These are phyloP conservation scores for Bipolaris cookei DNA, from an alignment of 2,329 filamentous ascomycete genomes.

Conservation along the genomic window DNA sequence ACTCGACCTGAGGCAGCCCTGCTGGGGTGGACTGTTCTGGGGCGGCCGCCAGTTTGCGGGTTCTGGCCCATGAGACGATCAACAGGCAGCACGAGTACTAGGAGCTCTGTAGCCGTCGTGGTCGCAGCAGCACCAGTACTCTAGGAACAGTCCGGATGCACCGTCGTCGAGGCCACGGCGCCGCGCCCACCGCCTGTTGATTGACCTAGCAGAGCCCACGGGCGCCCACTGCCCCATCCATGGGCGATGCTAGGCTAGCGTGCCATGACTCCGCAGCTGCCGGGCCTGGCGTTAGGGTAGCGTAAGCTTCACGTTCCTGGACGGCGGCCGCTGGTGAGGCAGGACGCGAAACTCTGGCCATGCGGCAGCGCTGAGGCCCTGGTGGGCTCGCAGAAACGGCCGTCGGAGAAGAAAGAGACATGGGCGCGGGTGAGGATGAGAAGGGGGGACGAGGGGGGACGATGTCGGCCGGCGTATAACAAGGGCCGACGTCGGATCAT, in stretches of 20 bases:
- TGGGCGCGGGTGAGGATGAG: neutral
- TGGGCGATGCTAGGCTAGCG: slow-evolving; percentile 27
- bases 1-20: slow-evolving; percentile 36
- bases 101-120: too few relatives aligned
- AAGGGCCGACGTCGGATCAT: slow-evolving; percentile 24
- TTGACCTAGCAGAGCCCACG: slow-evolving; percentile 16
- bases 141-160: too few relatives aligned
- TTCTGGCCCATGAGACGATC: slow-evolving; percentile 50
- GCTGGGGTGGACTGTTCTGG: slow-evolving; percentile 39
- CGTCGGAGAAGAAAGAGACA: slow-evolving; percentile 13
- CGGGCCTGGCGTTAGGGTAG: slow-evolving; percentile 26
- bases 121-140: neutral
- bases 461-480: neutral
- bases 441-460: slow-evolving; percentile 9
- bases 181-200: neutral
- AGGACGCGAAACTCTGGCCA: slow-evolving; percentile 29
- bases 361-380: slow-evolving; percentile 17
- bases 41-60: slow-evolving; percentile 35
- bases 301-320: slow-evolving; percentile 42
- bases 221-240: slow-evolving; percentile 39
- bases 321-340: slow-evolving; percentile 33
- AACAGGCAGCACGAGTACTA: slow-evolving; percentile 23
- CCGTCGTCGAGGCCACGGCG: neutral
- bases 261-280: slow-evolving; percentile 28
- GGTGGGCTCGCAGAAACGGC: slow-evolving; percentile 21